Base-by-base conservation (phyloP, 495 filamentous ascomycete species). In the Wilcoxina mikolae region DNA sequence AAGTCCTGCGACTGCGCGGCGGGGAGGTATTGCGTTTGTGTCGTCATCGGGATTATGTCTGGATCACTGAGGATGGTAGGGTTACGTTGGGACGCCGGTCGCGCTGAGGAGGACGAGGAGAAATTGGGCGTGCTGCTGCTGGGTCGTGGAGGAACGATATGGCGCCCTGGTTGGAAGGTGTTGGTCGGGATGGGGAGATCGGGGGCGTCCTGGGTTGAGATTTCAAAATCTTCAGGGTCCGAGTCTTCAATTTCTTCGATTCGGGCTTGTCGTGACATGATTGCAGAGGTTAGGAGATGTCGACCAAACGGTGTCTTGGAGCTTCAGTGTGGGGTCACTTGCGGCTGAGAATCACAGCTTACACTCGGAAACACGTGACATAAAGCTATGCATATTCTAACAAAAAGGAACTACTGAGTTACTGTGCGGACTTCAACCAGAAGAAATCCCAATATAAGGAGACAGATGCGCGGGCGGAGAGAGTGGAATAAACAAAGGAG, bases 191-290 rank as follows among this genome's bases (percentile, higher is more conserved):
- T 59, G 56, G 71, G 60, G 60, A 75, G 61, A 43, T 68, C 64
- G 31, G 67, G 44, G 49, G 64, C 67, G 24, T 58, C 26, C 7
- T 53, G 43, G 31, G 33, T 51, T 25, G 73, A 70, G 54, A 81
- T 76, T 69, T 83, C 77, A 60, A 71, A 74, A 54, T 87, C 82
- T 47, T 78, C 78, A 46, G 87, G 84, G 66, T 88, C 87, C 22
- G 85, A 81, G 73, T 90, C 85, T 28, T 75, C 81, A 53, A 95
- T 78, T 69, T 95, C 90, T 75, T 96, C 90, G 65, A 96, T 78
- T 41, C 80, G 82, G 44, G 88, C 78, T 69, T 89, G 75, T 60
- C 68, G 75, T 31, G 87, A 85, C 88, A 94, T 94, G n/a, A n/a
- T n/a, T n/a, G n/a, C n/a, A n/a, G n/a, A n/a, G n/a, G n/a, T n/a